Evolutionary conservation across 148 eudicot species (phyloP), one percentile per base, ranked within the genome.

Genomic region (Fallopia convolvulus): DNA sequence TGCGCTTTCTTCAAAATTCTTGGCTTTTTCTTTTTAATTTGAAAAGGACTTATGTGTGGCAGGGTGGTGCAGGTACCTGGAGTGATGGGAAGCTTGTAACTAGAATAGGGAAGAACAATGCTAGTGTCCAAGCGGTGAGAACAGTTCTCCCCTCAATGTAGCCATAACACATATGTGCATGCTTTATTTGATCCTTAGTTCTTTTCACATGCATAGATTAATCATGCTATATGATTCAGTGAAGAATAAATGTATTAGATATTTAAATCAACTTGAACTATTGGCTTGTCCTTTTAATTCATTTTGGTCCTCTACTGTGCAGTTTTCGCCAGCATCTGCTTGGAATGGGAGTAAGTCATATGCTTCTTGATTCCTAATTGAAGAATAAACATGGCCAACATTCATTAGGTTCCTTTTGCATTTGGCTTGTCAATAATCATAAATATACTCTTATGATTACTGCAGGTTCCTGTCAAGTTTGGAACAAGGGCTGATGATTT

Each of bases 31-130:
- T n/a, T n/a, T n/a, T n/a, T n/a, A 42, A 74, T 85, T 80, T 88
- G 87, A 88, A 84, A 80, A 85, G 86, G 88, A 93, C 98, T 96
- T 93, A 96, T 84, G 89, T 77, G 79, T 93, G 88, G 91, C 99
- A 96, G 99, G 99, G 99, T 90, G 99, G 99, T 96, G 99, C 99
- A 96, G 99, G 99, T 91, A 96, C 99, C 75, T 96, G 99, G 99
- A 96, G 99, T 83, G 99, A 96, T 72, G 99, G 99, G 36, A 96
- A 96, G 81, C 89, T 96, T 40, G 99, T 96, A 53, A 96, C 99
- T 72, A 90, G 99, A 86, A 96, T 93, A 81, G 99, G 99, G 77
- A 89, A 90, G 87, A 96, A 93, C 79, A 91, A 94, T 86, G 79
- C 81, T 47, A 84, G 94, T 81, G 99, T 96, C 82, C 80, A 87